Evolutionary conservation across 2,329 filamentous ascomycete species (phyloP).

Genomic region (Dendrostoma leiphaemia): DNA sequence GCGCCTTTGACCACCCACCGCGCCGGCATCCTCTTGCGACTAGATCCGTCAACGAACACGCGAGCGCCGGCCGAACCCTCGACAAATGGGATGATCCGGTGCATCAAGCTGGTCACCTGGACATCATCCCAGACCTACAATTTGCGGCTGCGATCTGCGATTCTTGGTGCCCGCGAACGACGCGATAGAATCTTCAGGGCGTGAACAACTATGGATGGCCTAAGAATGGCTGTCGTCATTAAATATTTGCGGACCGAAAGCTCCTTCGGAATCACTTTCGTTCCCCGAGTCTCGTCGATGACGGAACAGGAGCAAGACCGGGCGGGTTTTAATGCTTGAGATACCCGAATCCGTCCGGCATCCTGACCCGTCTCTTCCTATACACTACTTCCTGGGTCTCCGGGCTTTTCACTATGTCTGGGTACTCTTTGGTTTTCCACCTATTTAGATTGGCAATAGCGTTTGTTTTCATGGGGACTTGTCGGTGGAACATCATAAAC

Average conservation of each 20-base stretch:
- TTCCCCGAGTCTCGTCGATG: neutral
- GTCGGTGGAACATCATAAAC: conserved; percentile 2
- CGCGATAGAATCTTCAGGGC: neutral
- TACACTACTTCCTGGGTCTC: neutral
- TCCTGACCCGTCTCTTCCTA: neutral
- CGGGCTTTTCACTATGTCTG: neutral
- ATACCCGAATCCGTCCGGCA: conserved; percentile 18
- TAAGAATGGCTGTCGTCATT: too few species aligned
- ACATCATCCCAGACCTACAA: neutral
- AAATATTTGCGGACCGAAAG: conserved; percentile 4
- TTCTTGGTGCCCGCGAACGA: neutral
- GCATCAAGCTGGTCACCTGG: neutral
- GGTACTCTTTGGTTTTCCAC: neutral
- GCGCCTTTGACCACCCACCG: neutral
- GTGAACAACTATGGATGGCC: too few species aligned
- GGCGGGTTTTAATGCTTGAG: conserved; percentile 19
- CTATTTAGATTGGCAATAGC: conserved; percentile 12
- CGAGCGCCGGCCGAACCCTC: neutral
- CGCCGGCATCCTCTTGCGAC: neutral
- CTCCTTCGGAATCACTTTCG: conserved; percentile 1
- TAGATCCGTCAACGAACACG: neutral
- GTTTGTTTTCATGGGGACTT: conserved; percentile 2
- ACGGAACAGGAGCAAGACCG: conserved; percentile 11
- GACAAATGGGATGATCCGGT: neutral
- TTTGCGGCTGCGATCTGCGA: neutral